phyloP scores from a whole-genome alignment of 140 eudicot species.

The Ambrosia hybrid region DNA sequence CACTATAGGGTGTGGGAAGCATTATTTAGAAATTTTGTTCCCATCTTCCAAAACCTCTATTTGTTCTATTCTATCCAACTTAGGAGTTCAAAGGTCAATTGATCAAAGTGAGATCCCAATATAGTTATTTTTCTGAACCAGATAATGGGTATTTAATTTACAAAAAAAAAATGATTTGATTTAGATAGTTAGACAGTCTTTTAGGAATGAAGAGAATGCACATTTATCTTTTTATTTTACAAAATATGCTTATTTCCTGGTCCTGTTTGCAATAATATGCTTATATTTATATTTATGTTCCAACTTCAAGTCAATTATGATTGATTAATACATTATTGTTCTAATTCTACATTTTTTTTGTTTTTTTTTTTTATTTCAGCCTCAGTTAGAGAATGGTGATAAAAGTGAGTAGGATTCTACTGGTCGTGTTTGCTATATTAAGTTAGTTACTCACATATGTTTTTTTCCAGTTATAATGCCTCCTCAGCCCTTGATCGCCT shows the following conservation, averaged over 20 bases:
- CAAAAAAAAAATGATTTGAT: too few relatives aligned
- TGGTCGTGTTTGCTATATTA: constrained; percentile 2
- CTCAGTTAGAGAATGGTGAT: constrained; percentile 84
- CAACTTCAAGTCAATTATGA: neutral
- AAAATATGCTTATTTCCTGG: constrained; percentile 5
- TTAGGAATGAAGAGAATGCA: constrained; percentile 5
- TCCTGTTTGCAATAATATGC: neutral
- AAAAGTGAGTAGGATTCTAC: constrained; percentile 56
- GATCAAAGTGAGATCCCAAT: neutral
- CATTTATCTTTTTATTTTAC: neutral
- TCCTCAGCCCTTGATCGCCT: constrained; percentile 98
- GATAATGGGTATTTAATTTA: too few relatives aligned
- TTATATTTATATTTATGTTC: neutral
- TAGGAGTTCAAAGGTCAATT: neutral
- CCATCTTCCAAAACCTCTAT: neutral
- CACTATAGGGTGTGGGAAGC: neutral
- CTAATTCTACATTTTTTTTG: constrained; percentile 20
- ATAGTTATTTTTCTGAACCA: too few relatives aligned
- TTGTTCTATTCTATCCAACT: neutral
- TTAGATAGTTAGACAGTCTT: neutral
- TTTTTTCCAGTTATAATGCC: constrained; percentile 74
- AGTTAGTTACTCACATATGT: constrained; percentile 21
- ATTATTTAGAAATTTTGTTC: neutral
- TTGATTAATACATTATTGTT: neutral
- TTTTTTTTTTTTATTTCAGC: constrained; percentile 49